These are phyloP conservation scores for Aphanoascus verrucosus DNA, from an alignment of 2,329 filamentous ascomycete species.

Conservation along the genomic window DNA sequence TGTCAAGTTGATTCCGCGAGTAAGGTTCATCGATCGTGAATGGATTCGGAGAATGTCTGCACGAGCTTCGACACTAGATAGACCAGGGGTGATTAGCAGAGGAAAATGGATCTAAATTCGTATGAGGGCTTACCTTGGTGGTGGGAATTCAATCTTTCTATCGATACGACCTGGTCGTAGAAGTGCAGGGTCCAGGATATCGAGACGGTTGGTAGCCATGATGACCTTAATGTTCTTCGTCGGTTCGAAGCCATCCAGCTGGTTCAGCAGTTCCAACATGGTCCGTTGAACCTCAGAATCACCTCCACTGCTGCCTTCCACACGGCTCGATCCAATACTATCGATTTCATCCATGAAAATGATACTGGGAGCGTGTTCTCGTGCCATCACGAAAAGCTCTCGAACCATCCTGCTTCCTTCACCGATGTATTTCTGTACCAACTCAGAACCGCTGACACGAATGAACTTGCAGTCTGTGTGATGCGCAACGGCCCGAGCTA, in stretches of 20 bases:
- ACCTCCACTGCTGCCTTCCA: conserved; percentile 88
- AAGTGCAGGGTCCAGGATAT: conserved; percentile 91
- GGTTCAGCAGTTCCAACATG: conserved; percentile 96
- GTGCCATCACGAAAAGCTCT: conserved; percentile 97
- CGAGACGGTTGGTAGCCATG: conserved; percentile 97
- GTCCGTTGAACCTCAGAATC: conserved; percentile 97
- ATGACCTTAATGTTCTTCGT: conserved; percentile 99
- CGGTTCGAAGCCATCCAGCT: conserved; percentile 95
- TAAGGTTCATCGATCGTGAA: conserved; percentile 96
- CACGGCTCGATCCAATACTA: conserved; percentile 92
- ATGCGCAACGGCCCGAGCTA: conserved; percentile 91
- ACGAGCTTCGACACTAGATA: conserved; percentile 64
- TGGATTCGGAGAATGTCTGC: conserved; percentile 97
- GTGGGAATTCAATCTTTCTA: conserved; percentile 97
- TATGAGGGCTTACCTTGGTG: conserved; percentile 53
- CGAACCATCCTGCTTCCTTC: conserved; percentile 97
- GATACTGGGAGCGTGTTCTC: conserved; percentile 94
- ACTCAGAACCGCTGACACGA: conserved; percentile 84
- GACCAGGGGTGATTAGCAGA: conserved; percentile 15
- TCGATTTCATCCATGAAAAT: conserved; percentile 99
- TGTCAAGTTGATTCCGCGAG: conserved; percentile 88
- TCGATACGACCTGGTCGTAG: conserved; percentile 95
- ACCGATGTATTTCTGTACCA: conserved; percentile 99
- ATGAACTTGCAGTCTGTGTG: conserved; percentile 99
- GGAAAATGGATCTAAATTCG: neutral